Percentiles rank a stretch among this genome's conserved stretches.
Conservation (phyloP, 1,284 basidiomycete genomes). For the Leccinum subrobustum region DNA sequence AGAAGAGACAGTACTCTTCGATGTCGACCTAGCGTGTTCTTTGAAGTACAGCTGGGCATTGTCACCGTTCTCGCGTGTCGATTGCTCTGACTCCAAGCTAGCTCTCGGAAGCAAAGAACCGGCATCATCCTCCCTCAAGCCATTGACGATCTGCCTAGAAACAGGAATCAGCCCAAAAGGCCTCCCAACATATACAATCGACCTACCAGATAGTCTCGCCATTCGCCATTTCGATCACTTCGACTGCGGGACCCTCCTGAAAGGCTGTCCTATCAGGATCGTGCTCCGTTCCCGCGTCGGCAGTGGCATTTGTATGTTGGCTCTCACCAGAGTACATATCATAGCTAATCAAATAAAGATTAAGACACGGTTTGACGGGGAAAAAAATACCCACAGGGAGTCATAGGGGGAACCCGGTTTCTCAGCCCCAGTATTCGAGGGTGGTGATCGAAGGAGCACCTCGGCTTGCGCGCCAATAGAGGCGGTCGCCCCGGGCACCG, state of each 20-base stretch:
- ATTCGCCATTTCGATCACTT: conserved; percentile 77
- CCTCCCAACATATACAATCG: conserved; percentile 8
- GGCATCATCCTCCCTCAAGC: conserved; percentile 72
- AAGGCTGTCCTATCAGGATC: conserved; percentile 30
- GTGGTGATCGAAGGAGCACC: conserved; percentile 41
- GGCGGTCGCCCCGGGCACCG: conserved; percentile 64
- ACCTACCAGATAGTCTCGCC: conserved; percentile 79
- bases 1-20: conserved; percentile 62
- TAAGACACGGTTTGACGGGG: conserved; percentile 12
- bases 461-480: conserved; percentile 49
- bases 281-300: conserved; percentile 25
- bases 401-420: conserved; percentile 70
- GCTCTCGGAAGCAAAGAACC: conserved; percentile 65
- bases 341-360: conserved; percentile 49
- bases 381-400: conserved; percentile 58
- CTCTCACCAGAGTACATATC: conserved; percentile 74
- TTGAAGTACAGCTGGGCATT: conserved; percentile 68
- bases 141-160: conserved; percentile 78
- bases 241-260: conserved; percentile 63
- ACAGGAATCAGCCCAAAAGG: conserved; percentile 6
- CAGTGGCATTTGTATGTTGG: conserved; percentile 31
- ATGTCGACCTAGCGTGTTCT: conserved; percentile 65
- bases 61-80: conserved; percentile 51
- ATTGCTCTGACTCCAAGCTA: conserved; percentile 75
- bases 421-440: conserved; percentile 46